Evolutionary conservation across 257 asterid species (phyloP).

Genomic region (Scutellaria minor): DNA sequence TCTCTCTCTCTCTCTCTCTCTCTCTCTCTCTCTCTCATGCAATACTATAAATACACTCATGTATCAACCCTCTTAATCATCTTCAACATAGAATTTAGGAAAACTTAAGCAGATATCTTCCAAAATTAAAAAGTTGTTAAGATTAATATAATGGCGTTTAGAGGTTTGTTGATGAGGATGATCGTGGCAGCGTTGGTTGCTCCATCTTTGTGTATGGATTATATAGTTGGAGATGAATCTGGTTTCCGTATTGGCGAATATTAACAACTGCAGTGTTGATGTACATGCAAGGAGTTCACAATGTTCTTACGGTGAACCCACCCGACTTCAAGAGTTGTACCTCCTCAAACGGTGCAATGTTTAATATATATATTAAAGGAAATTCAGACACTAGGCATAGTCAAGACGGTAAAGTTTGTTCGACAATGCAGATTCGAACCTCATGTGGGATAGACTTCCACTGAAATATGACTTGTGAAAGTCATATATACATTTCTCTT

Average conservation of each 20-base stretch:
- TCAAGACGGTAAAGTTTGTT: too few species aligned
- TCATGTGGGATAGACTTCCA: too few species aligned
- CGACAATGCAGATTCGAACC: too few species aligned
- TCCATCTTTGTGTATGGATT: slow-evolving; percentile 40
- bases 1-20: too few species aligned
- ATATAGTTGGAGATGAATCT: slow-evolving; percentile 46
- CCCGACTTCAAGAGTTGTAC: slow-evolving; percentile 16
- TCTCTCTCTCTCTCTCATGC: too few species aligned
- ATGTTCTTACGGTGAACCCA: slow-evolving; percentile 10
- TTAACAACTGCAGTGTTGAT: slow-evolving; percentile 8
- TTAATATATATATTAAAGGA: too few species aligned
- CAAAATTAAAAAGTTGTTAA: not conserved
- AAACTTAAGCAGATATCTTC: not conserved
- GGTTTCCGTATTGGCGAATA: slow-evolving; percentile 43
- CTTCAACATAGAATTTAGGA: not conserved
- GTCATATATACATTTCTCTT: too few species aligned
- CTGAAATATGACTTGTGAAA: too few species aligned
- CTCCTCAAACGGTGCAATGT: not conserved
- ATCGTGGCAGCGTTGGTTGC: slow-evolving; percentile 23
- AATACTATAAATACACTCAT: not conserved
- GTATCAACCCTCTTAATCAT: not conserved
- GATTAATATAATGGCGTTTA: slow-evolving; percentile 13
- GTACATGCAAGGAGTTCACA: not conserved
- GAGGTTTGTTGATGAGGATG: slow-evolving; percentile 31
- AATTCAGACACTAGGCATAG: too few species aligned